phyloP scores from a whole-genome alignment of 495 filamentous ascomycete genomes.

The Cladorrhinum samala region DNA sequence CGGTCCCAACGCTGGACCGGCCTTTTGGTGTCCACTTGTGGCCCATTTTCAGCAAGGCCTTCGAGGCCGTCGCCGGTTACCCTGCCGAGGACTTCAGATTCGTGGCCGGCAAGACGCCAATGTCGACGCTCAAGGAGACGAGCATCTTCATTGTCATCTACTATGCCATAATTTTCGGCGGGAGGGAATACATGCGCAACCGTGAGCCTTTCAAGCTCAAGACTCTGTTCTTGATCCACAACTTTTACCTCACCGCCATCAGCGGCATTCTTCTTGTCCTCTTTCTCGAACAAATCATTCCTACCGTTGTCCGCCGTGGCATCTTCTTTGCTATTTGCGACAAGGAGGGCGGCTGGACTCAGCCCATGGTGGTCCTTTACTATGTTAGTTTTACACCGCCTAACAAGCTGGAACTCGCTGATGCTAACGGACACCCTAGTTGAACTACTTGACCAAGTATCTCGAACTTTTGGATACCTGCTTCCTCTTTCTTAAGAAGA shows the following conservation, averaged over 20 bases:
- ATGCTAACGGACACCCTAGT: conserved; percentile 43
- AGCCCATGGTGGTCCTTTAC: conserved; percentile 68
- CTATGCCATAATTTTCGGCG: conserved; percentile 71
- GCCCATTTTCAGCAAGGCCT: conserved; percentile 88
- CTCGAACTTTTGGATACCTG: conserved; percentile 74
- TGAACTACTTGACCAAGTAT: conserved; percentile 83
- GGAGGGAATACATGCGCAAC: conserved; percentile 66
- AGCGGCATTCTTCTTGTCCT: conserved; percentile 60
- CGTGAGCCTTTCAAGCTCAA: conserved; percentile 62
- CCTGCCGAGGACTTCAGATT: conserved; percentile 66
- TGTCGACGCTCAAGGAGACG: conserved; percentile 64
- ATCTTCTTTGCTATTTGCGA: conserved; percentile 70
- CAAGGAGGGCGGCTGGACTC: conserved; percentile 68
- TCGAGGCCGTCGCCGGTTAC: conserved; percentile 64
- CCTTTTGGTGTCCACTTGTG: conserved; percentile 90
- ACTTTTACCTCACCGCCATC: conserved; percentile 70
- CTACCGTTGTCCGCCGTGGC: conserved; percentile 59
- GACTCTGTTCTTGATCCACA: conserved; percentile 70
- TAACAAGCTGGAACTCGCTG: neutral
- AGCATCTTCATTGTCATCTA: conserved; percentile 59
- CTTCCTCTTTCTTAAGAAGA: conserved; percentile 83
- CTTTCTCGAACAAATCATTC: conserved; percentile 68
- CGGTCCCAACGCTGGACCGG: conserved; percentile 74
- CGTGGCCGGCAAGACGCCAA: conserved; percentile 57
- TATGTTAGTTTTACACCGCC: conserved; percentile 52